Conservation (phyloP, 1,139 yeast genomes). For the Wickerhamomyces sp. region DNA sequence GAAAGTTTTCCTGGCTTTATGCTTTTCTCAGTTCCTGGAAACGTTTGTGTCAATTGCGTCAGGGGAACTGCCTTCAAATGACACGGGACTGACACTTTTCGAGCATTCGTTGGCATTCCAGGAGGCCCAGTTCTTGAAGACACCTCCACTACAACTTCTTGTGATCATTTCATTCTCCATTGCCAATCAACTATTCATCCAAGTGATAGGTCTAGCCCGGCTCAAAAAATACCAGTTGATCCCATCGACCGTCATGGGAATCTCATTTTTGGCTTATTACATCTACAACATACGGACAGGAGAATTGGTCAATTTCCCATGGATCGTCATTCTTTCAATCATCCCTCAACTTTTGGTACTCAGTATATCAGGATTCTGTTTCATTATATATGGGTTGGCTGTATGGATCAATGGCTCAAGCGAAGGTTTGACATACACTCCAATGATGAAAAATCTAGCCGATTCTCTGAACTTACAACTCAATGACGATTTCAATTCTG, state of each 20-base stretch:
- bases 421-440: constrained; percentile 43
- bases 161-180: constrained; percentile 48
- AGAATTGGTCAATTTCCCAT: constrained; percentile 43
- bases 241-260: constrained; percentile 55
- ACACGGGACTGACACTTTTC: constrained; percentile 65
- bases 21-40: constrained; percentile 65
- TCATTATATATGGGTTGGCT: constrained; percentile 48
- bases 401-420: constrained; percentile 51
- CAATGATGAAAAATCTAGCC: constrained; percentile 37
- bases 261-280: constrained; percentile 44
- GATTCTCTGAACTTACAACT: constrained; percentile 34
- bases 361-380: constrained; percentile 45
- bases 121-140: constrained; percentile 49
- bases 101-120: constrained; percentile 74
- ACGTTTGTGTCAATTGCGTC: constrained; percentile 59
- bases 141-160: constrained; percentile 52
- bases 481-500: constrained; percentile 63
- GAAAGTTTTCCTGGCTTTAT: constrained; percentile 57
- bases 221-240: constrained; percentile 50
- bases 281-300: constrained; percentile 34
- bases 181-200: constrained; percentile 51
- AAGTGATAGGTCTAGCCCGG: constrained; percentile 50
- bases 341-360: constrained; percentile 56
- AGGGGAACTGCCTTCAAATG: constrained; percentile 56
- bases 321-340: constrained; percentile 49